Conservation (phyloP, 805 yeast species). For the Candida coquimbonensis region DNA sequence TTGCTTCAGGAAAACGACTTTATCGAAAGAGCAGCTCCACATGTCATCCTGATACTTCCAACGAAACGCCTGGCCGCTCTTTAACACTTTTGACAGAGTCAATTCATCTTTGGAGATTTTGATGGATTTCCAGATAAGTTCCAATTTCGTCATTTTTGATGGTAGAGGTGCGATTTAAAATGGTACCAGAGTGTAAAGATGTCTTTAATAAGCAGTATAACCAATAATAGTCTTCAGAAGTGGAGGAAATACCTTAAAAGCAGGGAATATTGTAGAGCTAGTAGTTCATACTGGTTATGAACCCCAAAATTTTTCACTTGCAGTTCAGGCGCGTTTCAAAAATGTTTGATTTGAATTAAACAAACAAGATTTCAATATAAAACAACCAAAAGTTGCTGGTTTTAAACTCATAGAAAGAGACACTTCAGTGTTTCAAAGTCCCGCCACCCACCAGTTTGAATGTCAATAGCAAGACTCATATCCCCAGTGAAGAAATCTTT, state of each 20-base stretch:
- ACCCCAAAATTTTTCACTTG: background rate
- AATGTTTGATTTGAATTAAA: background rate
- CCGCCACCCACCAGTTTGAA: too few relatives aligned
- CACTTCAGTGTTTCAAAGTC: too few relatives aligned
- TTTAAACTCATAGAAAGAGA: too few relatives aligned
- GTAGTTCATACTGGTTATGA: background rate
- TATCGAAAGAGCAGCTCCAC: slow-evolving; percentile 61
- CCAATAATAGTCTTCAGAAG: too few relatives aligned
- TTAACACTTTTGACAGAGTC: slow-evolving; percentile 52
- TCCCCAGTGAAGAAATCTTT: background rate
- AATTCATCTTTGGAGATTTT: slow-evolving; percentile 36
- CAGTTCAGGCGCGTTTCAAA: background rate
- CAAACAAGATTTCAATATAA: background rate
- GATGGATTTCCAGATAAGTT: slow-evolving; percentile 16
- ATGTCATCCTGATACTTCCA: slow-evolving; percentile 44
- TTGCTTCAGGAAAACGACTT: slow-evolving; percentile 62
- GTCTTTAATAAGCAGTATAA: background rate
- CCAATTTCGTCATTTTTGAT: background rate
- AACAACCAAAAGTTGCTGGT: too few relatives aligned
- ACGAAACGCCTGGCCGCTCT: slow-evolving; percentile 82
- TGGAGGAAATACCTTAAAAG: background rate
- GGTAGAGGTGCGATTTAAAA: too few relatives aligned
- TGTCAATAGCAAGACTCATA: too few relatives aligned
- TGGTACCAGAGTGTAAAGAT: too few relatives aligned
- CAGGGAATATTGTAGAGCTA: too few relatives aligned